Percentiles rank a stretch among this genome's conserved stretches.
Evolutionary conservation across 2,329 filamentous ascomycete species (phyloP).

Genomic region (Paramyrothecium sp.): DNA sequence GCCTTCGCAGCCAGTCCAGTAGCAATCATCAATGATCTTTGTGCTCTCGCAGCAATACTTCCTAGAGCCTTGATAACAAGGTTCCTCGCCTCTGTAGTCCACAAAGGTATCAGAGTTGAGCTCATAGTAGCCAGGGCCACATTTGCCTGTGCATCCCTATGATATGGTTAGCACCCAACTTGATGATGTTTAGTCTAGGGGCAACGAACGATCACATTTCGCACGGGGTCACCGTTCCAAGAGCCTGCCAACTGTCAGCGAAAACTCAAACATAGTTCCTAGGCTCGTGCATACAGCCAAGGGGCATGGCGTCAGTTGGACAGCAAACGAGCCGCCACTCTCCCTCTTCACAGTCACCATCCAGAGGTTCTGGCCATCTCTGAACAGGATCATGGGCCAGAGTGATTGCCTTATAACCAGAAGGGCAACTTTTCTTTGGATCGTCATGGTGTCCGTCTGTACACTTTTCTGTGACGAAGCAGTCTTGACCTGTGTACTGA

Average conservation of each 20-base stretch:
- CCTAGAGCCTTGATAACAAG: slow-evolving; percentile 8
- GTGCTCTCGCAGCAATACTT: slow-evolving; percentile 20
- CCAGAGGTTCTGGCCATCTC: slow-evolving; percentile 2
- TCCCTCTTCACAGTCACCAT: slow-evolving; percentile 14
- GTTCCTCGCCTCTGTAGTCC: slow-evolving; percentile 9
- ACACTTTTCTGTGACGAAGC: not conserved
- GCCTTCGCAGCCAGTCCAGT: slow-evolving; percentile 20
- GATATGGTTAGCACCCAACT: too few relatives aligned
- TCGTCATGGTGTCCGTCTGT: not conserved
- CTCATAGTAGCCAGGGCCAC: slow-evolving; percentile 12
- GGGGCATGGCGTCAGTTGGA: slow-evolving; percentile 20
- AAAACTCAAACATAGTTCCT: too few relatives aligned
- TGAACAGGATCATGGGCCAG: slow-evolving; percentile 10
- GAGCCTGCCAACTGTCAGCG: too few relatives aligned
- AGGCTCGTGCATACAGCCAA: slow-evolving; percentile 15
- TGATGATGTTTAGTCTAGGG: too few relatives aligned
- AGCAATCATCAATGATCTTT: slow-evolving; percentile 14
- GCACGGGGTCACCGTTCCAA: slow-evolving; percentile 19
- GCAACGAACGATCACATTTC: slow-evolving; percentile 7
- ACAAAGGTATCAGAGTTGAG: slow-evolving; percentile 9
- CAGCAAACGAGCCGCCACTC: slow-evolving; percentile 24
- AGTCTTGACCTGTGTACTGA: not conserved
- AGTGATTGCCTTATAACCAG: slow-evolving; percentile 11
- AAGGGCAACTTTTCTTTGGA: slow-evolving; percentile 8
- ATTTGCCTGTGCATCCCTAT: slow-evolving; percentile 12